Evolutionary conservation across 2,329 filamentous ascomycete genomes (phyloP).

Genomic region (Ceratocystis variospora): DNA sequence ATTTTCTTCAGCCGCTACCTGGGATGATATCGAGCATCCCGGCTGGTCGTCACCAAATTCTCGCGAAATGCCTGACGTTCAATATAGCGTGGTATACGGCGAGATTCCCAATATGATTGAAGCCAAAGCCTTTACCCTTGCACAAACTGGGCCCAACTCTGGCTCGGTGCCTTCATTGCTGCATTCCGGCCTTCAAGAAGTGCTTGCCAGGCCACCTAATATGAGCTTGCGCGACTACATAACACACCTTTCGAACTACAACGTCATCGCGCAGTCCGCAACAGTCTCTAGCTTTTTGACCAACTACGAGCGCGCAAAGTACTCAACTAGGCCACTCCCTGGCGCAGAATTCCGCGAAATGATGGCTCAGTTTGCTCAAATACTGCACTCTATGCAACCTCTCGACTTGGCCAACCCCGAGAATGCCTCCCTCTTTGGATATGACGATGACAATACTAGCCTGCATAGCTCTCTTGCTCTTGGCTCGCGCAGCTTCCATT

Average conservation of each 20-base stretch:
- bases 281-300: constrained; percentile 47
- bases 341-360: constrained; percentile 59
- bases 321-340: constrained; percentile 55
- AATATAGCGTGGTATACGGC: constrained; percentile 66
- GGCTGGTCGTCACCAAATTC: constrained; percentile 79
- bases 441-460: constrained; percentile 10
- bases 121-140: constrained; percentile 79
- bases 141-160: constrained; percentile 33
- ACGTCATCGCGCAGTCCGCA: constrained; percentile 34
- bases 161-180: constrained; percentile 21
- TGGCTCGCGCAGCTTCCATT: constrained; percentile 11
- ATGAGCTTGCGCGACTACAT: constrained; percentile 75
- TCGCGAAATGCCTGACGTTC: constrained; percentile 61
- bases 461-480: constrained; percentile 7
- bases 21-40: constrained; percentile 73
- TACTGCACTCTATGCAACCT: constrained; percentile 61
- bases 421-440: neutral
- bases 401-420: constrained; percentile 35
- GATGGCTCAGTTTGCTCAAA: constrained; percentile 72
- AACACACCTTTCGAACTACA: constrained; percentile 51
- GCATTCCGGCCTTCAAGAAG: constrained; percentile 50
- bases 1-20: constrained; percentile 31
- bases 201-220: constrained; percentile 42
- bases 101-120: constrained; percentile 86
- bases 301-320: constrained; percentile 73